Percentiles rank a stretch among this genome's conserved stretches.
Conservation (phyloP, 2,329 filamentous ascomycete genomes). For the Simplicillium sp. region DNA sequence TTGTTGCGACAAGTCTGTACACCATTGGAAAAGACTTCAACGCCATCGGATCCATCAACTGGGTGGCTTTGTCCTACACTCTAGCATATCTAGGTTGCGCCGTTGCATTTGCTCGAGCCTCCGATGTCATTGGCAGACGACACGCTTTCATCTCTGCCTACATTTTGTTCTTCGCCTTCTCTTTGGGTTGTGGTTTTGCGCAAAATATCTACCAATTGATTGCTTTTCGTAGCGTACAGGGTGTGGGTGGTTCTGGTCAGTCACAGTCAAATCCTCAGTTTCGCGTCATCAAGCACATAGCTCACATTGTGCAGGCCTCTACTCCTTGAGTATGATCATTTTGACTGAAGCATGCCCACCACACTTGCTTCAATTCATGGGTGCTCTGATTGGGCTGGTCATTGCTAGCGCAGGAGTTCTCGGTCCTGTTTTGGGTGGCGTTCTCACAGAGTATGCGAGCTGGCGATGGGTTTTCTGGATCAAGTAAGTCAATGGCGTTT, state of each 20-base stretch:
- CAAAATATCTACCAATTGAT: constrained; percentile 31
- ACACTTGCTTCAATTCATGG: constrained; percentile 30
- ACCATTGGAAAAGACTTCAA: constrained; percentile 44
- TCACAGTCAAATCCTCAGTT: neutral
- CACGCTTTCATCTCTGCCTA: constrained; percentile 40
- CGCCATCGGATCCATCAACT: constrained; percentile 34
- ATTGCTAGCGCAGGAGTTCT: constrained; percentile 38
- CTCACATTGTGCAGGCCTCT: constrained; percentile 27
- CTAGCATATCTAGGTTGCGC: constrained; percentile 48
- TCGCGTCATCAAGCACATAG: neutral
- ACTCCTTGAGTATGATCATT: constrained; percentile 46
- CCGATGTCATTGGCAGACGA: constrained; percentile 45
- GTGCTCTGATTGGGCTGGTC: constrained; percentile 36
- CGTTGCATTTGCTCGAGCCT: constrained; percentile 43
- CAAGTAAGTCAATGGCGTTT: no score
- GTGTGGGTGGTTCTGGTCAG: constrained; percentile 40
- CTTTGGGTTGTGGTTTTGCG: constrained; percentile 42
- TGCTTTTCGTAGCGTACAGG: constrained; percentile 27
- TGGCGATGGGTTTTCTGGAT: constrained; percentile 53
- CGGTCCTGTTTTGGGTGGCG: constrained; percentile 41
- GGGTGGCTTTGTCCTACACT: constrained; percentile 47
- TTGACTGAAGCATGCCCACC: constrained; percentile 38
- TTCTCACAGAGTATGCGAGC: constrained; percentile 36
- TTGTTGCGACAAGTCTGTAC: constrained; percentile 49
- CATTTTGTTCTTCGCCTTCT: constrained; percentile 45